Evolutionary conservation across 805 yeast genomes (phyloP).

Genomic region (Teunomyces pallodes): DNA sequence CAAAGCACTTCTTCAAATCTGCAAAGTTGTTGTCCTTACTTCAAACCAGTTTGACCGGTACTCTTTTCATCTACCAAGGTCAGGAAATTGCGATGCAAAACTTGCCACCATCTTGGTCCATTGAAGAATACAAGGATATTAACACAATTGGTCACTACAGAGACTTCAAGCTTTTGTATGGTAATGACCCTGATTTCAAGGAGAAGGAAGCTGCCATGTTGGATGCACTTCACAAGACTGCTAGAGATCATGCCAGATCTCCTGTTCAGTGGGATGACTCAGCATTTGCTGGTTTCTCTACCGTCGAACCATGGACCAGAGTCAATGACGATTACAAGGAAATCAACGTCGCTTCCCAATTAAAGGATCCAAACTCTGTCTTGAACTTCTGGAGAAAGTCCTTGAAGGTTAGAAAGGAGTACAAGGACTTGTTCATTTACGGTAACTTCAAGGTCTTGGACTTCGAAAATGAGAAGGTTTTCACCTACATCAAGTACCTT

Average conservation of each 20-base stretch:
- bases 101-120: conserved; percentile 44
- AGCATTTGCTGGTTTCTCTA: conserved; percentile 47
- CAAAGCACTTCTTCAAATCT: conserved; percentile 26
- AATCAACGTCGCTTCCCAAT: conserved; percentile 48
- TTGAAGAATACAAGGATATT: conserved; percentile 51
- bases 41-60: conserved; percentile 49
- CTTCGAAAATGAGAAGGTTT: conserved; percentile 38
- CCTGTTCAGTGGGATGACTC: conserved; percentile 55
- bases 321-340: conserved; percentile 49
- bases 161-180: conserved; percentile 24
- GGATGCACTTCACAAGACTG: conserved; percentile 34
- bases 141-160: conserved; percentile 43
- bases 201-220: conserved; percentile 25
- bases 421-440: conserved; percentile 43
- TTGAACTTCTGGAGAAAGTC: conserved; percentile 46
- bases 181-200: conserved; percentile 18
- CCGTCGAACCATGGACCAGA: conserved; percentile 51
- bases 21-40: conserved; percentile 50
- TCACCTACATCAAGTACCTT: conserved; percentile 40
- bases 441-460: conserved; percentile 48
- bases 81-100: conserved; percentile 60
- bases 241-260: conserved; percentile 55
- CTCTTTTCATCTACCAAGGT: conserved; percentile 58
- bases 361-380: conserved; percentile 44
- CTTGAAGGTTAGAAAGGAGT: conserved; percentile 41